Percentiles rank a stretch among this genome's conserved stretches.
These are phyloP conservation scores for Neopestalotiopsis rosae DNA, from an alignment of 2,329 filamentous ascomycete genomes.

Conservation along the genomic window DNA sequence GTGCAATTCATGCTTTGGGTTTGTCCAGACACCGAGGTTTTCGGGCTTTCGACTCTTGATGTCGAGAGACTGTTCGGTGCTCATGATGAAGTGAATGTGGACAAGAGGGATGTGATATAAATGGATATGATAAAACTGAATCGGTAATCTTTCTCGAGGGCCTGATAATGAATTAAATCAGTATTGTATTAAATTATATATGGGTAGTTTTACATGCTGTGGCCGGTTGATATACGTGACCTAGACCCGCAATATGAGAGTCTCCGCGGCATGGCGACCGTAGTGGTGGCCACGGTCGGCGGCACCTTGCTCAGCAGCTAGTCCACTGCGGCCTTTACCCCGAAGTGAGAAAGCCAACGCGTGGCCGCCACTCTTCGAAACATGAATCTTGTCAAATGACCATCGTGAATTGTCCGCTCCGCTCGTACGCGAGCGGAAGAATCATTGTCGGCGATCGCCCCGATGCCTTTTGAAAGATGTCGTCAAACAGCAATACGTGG, in stretches of 20 bases:
- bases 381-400: background rate
- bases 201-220: background rate
- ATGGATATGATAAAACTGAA: background rate
- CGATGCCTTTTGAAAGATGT: background rate
- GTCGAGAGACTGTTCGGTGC: background rate
- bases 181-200: background rate
- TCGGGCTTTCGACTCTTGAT: background rate
- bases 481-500: no score
- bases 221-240: background rate
- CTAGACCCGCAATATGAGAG: background rate
- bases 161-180: background rate
- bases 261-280: background rate
- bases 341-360: background rate
- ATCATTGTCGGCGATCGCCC: background rate
- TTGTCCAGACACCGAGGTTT: background rate
- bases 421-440: background rate
- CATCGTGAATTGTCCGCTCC: background rate
- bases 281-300: background rate
- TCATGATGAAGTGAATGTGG: background rate
- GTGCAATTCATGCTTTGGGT: conserved; percentile 7
- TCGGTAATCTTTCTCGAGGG: background rate
- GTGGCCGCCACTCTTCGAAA: background rate
- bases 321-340: background rate
- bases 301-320: background rate
- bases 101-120: background rate